Percentiles rank a stretch among this genome's conserved stretches.
Evolutionary conservation across 768 basidiomycete species (phyloP).

Genomic region (Paxillus rubicundulus): DNA sequence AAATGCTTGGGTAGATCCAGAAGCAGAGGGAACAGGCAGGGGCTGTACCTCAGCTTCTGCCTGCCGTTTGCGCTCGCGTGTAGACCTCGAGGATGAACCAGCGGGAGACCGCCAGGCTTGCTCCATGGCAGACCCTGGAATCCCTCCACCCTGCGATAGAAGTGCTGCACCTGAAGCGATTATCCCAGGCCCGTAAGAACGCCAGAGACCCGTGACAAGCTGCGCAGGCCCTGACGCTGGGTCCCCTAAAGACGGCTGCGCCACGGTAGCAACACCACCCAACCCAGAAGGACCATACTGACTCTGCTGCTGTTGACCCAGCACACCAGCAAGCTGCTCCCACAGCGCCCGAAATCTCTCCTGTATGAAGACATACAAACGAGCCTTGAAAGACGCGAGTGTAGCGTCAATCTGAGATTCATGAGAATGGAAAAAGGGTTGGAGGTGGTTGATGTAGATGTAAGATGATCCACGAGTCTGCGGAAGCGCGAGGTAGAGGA

Average conservation of each 20-base stretch:
- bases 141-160: slow-evolving; percentile 49
- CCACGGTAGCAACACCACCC: slow-evolving; percentile 25
- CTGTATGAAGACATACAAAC: slow-evolving; percentile 63
- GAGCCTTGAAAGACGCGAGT: slow-evolving; percentile 61
- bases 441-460: slow-evolving; percentile 75
- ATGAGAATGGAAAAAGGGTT: slow-evolving; percentile 79
- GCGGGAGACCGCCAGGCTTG: slow-evolving; percentile 28
- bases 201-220: slow-evolving; percentile 67
- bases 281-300: slow-evolving; percentile 16
- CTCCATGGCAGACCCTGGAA: slow-evolving; percentile 33
- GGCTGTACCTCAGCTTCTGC: slow-evolving; percentile 62
- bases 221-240: slow-evolving; percentile 64
- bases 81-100: slow-evolving; percentile 30
- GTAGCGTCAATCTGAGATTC: slow-evolving; percentile 83
- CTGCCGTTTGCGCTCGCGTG: slow-evolving; percentile 47
- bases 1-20: slow-evolving; percentile 31
- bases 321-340: slow-evolving; percentile 54
- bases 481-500: slow-evolving; percentile 87
- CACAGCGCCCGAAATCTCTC: slow-evolving; percentile 60
- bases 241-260: slow-evolving; percentile 48
- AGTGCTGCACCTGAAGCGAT: slow-evolving; percentile 66
- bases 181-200: slow-evolving; percentile 72
- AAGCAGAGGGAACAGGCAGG: slow-evolving; percentile 29
- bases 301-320: slow-evolving; percentile 42
- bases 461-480: slow-evolving; percentile 87